Base-by-base conservation (phyloP, 2,329 filamentous ascomycete species). In the Microcyclosporella mali region DNA sequence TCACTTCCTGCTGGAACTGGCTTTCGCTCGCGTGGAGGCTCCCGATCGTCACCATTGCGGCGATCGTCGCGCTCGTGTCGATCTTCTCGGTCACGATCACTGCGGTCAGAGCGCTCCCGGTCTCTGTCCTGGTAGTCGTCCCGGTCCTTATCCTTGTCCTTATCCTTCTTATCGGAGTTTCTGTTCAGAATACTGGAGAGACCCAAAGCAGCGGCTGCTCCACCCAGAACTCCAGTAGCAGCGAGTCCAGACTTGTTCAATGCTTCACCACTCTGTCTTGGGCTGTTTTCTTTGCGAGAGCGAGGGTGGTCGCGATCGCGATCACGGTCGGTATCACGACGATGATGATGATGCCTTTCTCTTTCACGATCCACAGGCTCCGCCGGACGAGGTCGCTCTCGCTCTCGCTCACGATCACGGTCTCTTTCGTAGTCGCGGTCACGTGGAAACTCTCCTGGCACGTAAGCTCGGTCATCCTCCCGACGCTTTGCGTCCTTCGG, bases 181-280 rank as follows among this genome's bases (percentile, higher is more conserved):
- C 52, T 53, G 39, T 56, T 56, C 19, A 60, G 43, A 4, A 59
- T 39, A 28, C 53, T 52, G 19, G 50, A 54, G 17, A 61, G 45
- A 4, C 59, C 59, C 27, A 58, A 51, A 16, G 56, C 57, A 3
- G 56, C 58, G 41, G 58, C 59, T 40, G 51, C 58, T 11, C 52
- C 59, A 8, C 56, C 58, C n/a, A 62, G 43, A 21, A 58, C 58
- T 35, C 56, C 55, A 17, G 58, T 56, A 9, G 57, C 57, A 33
- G 53, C 56, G 9, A 59, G 49, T 14, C 56, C 54, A 9, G 56
- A 49, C 46, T 53, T 46, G 12, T 25, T 19, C 18, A 50, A 30
- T n/a, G 49, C 37, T 21, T 52, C 51, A 18, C 41, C 43, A 17
- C 51, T 43, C 41, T 52, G 47, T 17, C 44, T 38, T 19, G 52